Evolutionary conservation across 139 green algal genomes (phyloP).

Genomic region (Chlamydomonas incerta): DNA sequence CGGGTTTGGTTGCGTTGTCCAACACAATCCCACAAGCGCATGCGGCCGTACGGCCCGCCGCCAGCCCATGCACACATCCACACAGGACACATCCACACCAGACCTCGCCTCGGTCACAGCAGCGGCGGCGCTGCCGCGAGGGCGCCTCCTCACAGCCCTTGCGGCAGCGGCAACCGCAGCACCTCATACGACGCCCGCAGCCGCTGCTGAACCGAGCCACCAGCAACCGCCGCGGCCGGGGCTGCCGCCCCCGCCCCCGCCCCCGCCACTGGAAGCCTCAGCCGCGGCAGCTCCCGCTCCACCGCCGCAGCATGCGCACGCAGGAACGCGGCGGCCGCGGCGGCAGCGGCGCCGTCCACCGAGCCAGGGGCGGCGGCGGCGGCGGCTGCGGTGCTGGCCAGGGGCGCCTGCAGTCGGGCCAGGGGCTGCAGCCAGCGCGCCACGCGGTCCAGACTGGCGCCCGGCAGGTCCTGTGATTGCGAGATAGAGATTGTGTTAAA

Average conservation of each 20-base stretch:
- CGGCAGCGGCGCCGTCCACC: background rate
- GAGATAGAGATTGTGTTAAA: background rate
- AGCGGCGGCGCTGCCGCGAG: too few species aligned
- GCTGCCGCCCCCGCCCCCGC: too few species aligned
- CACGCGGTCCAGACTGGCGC: background rate
- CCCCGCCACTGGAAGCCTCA: background rate
- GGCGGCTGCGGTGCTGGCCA: background rate
- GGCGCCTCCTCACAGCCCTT: background rate
- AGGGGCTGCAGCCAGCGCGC: background rate
- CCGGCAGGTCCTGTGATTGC: constrained; percentile 12
- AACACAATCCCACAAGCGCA: too few species aligned
- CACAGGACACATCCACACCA: too few species aligned
- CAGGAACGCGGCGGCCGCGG: background rate
- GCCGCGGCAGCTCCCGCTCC: background rate
- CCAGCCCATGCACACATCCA: too few species aligned
- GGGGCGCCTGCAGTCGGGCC: background rate
- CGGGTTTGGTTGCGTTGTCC: too few species aligned
- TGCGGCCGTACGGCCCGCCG: too few species aligned
- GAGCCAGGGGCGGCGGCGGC: too few species aligned
- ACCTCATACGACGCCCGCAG: constrained; percentile 2
- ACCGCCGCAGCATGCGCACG: background rate
- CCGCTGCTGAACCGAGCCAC: too few species aligned
- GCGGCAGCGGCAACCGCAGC: background rate
- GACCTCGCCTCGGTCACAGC: too few species aligned
- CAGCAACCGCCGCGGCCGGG: too few species aligned